Evolutionary conservation across 192 early-diverging fungal species (phyloP), one percentile per base, ranked within the genome.

Genomic region (Irineochytrium annulatum): DNA sequence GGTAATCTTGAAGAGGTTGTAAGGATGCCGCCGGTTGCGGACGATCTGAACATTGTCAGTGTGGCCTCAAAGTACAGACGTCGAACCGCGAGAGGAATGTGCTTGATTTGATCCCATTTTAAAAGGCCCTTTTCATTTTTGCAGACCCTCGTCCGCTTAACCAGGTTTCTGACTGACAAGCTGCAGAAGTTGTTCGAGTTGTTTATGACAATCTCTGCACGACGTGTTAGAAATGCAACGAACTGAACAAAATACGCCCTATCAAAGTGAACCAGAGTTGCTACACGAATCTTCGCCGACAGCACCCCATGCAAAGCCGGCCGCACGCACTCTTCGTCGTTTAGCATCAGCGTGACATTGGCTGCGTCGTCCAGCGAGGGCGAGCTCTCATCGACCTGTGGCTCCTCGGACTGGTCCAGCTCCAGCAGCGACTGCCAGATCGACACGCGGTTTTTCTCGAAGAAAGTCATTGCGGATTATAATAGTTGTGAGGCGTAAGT

Each of bases 21-120:
- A 78, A 2, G 77, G 77, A 45, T 79, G 75, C 39, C 62, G 19
- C n/a, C 66, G 60, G 28, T 72, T 68, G 6, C 60, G 33, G 2
- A 65, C 61, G 27, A 77, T 41, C 71, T 71, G 22, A 0, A 8
- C n/a, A 16, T 43, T 43, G 19, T 39, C 11, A 14, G 13, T 11
- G 39, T 14, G n/a, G n/a, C n/a, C n/a, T n/a, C 49, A 52, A 52
- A 17, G 49, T 33, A 5, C 29, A n/a, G n/a, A n/a, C n/a, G n/a
- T n/a, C 8, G 6, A 55, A 71, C 63, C 3, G n/a, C 20, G 37
- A 74, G 45, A 22, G 75, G 65, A 48, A 74, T 76, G 46, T 77
- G 75, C 62, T 77, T 76, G n/a, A 57, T 57, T 52, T 77, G 72
- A 34, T 77, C 65, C 56, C 62, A 77, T 3, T 51, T 41, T 3